Evolutionary conservation across 441 rosid species (phyloP).

Genomic region (Gossypium schwendimanii): DNA sequence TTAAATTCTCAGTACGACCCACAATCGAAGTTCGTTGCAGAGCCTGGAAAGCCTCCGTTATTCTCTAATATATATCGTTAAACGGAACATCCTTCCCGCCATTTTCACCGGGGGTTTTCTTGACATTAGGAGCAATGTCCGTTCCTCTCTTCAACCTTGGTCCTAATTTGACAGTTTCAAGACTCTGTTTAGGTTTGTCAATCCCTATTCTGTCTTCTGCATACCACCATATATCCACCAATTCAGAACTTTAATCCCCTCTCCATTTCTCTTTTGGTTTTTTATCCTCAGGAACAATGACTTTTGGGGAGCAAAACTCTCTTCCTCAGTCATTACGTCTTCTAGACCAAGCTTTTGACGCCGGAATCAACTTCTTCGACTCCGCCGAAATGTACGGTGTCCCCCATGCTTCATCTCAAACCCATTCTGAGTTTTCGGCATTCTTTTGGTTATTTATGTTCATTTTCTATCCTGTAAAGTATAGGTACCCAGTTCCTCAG

Average conservation of each 20-base stretch:
- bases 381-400: conserved; percentile 37
- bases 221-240: neutral
- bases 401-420: neutral
- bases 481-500: conserved; percentile 70
- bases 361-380: conserved; percentile 65
- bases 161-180: conserved; percentile 40
- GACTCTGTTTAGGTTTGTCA: conserved; percentile 48
- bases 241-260: neutral
- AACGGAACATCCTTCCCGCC: neutral
- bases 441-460: neutral
- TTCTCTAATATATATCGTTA: neutral
- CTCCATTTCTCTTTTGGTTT: neutral
- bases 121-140: conserved; percentile 19
- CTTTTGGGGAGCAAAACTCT: conserved; percentile 59
- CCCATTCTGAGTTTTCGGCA: neutral
- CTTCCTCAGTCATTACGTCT: conserved; percentile 45
- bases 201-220: neutral
- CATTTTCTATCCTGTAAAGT: neutral
- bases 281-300: conserved; percentile 44
- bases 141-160: conserved; percentile 48
- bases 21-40: neutral
- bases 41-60: neutral
- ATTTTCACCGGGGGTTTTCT: neutral
- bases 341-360: conserved; percentile 43
- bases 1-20: neutral